Evolutionary conservation across 2,329 filamentous ascomycete species (phyloP).

Genomic region (Botrytis deweyae): DNA sequence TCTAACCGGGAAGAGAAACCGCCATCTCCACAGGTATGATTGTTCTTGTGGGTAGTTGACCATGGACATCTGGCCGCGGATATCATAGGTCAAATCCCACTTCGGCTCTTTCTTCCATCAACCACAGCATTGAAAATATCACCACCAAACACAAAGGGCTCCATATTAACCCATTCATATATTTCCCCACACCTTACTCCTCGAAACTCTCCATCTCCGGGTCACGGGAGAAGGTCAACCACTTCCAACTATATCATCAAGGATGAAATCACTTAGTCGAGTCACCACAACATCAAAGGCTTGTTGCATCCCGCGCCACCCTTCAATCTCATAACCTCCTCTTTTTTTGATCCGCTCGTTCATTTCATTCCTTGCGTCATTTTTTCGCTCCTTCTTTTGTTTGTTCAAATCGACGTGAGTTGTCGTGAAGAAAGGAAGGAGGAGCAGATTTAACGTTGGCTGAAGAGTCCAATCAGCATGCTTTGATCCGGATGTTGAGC

Average conservation of each 20-base stretch:
- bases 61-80: neutral
- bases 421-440: neutral
- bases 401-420: neutral
- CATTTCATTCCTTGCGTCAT: neutral
- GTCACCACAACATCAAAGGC: neutral
- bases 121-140: neutral
- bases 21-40: conserved; percentile 39
- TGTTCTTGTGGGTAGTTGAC: conserved; percentile 87
- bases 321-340: conserved; percentile 14
- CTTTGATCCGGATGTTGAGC: neutral
- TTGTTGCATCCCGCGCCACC: neutral
- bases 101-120: neutral
- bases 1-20: neutral
- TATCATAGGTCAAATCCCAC: neutral
- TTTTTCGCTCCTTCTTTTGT: neutral
- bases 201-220: neutral
- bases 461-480: neutral
- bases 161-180: neutral
- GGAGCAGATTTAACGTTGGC: neutral
- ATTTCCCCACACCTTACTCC: neutral
- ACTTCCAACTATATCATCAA: neutral
- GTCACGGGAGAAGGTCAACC: neutral
- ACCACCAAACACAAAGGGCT: neutral
- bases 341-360: neutral
- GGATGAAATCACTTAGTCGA: conserved; percentile 2